A percentile compares a stretch with the other conserved stretches of the same genome.
Conservation (phyloP, 345 rosid species). For the Syzygium oleosum region DNA sequence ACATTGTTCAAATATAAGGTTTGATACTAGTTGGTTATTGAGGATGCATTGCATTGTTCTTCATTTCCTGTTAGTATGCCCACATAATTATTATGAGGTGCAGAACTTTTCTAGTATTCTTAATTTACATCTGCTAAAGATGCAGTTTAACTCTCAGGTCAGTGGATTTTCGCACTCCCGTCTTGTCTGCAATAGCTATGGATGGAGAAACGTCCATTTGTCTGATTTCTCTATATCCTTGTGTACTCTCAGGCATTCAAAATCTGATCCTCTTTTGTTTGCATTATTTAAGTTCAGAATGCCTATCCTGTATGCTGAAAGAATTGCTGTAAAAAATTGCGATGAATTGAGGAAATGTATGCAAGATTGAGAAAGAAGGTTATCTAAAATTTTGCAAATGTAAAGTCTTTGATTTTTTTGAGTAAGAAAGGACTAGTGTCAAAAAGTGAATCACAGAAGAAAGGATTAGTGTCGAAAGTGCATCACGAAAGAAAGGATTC, state of each 20-base stretch:
- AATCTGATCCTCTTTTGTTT: neutral
- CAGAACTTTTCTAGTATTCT: neutral
- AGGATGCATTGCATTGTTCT: neutral
- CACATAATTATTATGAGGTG: neutral
- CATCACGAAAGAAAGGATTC: too few relatives aligned
- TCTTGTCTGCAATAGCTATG: neutral
- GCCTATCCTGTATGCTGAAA: neutral
- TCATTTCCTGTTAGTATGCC: neutral
- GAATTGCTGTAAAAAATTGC: neutral
- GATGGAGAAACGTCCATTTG: neutral
- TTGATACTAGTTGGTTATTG: neutral
- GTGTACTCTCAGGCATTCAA: neutral
- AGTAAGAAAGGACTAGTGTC: neutral
- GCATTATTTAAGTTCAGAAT: neutral
- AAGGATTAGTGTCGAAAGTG: neutral
- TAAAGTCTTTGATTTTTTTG: neutral
- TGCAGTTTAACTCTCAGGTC: neutral
- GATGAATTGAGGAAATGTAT: neutral
- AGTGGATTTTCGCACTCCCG: neutral
- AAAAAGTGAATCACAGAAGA: neutral
- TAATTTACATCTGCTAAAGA: neutral
- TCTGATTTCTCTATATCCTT: neutral
- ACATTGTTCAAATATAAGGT: neutral
- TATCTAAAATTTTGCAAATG: neutral
- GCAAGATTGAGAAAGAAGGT: neutral